These are phyloP conservation scores for Spathaspora sp. DNA, from an alignment of 805 yeast species.

Conservation along the genomic window DNA sequence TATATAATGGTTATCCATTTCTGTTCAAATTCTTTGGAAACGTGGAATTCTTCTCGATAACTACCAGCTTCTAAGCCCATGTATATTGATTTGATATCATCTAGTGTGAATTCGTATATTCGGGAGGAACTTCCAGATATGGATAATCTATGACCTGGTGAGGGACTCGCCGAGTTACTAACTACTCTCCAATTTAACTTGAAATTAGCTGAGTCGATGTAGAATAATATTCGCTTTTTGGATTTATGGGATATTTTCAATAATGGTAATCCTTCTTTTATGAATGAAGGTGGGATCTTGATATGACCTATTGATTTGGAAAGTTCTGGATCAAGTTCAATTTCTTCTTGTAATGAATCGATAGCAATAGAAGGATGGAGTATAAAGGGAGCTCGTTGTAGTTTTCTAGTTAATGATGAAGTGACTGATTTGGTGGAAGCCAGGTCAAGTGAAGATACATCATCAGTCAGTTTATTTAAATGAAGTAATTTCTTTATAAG, in stretches of 20 bases:
- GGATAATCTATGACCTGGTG: conserved; percentile 9
- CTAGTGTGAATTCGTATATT: conserved; percentile 41
- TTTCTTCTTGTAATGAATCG: conserved; percentile 3
- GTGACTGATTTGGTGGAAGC: conserved; percentile 2
- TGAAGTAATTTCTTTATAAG: conserved; percentile 11
- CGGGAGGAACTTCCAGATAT: conserved; percentile 21
- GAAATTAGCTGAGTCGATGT: conserved; percentile 53
- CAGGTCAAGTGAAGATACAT: not conserved
- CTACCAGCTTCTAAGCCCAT: conserved; percentile 72
- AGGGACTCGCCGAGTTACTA: conserved; percentile 23
- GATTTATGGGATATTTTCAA: conserved; percentile 70
- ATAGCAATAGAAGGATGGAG: not conserved
- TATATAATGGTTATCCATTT: conserved; percentile 84
- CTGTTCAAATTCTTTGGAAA: conserved; percentile 59
- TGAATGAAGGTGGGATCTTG: conserved; percentile 43
- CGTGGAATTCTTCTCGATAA: conserved; percentile 80
- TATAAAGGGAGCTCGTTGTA: conserved; percentile 3
- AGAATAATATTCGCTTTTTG: conserved; percentile 54
- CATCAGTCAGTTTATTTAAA: conserved; percentile 9
- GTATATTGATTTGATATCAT: conserved; percentile 60
- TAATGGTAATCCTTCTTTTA: conserved; percentile 58
- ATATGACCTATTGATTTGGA: conserved; percentile 12
- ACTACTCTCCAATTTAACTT: conserved; percentile 46
- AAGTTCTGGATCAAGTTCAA: conserved; percentile 10
- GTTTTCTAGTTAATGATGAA: conserved; percentile 1